Conservation (phyloP, 768 basidiomycete genomes). For the Obba rivulosa region DNA sequence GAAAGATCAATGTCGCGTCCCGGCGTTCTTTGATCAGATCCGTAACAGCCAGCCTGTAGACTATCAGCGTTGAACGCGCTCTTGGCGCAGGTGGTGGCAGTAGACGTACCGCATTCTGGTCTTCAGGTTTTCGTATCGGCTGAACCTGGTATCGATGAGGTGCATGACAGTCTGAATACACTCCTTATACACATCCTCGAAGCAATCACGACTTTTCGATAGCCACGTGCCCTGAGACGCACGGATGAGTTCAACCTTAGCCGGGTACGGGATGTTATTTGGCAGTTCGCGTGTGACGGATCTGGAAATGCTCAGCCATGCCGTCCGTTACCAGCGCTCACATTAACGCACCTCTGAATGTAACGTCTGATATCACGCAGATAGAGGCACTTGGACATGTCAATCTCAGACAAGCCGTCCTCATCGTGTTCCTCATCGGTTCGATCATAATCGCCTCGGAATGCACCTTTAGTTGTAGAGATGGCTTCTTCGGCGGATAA, state of each 20-base stretch:
- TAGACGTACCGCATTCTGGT: conserved; percentile 28
- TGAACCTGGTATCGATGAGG: conserved; percentile 32
- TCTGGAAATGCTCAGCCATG: conserved; percentile 19
- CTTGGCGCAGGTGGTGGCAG: too few relatives aligned
- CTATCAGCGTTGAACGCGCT: not conserved
- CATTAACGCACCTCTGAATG: conserved; percentile 27
- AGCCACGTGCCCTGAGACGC: conserved; percentile 35
- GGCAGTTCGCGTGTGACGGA: conserved; percentile 40
- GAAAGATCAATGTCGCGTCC: conserved; percentile 1
- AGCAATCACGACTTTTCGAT: conserved; percentile 26
- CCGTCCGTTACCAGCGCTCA: not conserved
- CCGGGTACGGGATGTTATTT: conserved; percentile 37
- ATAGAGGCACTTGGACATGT: conserved; percentile 23
- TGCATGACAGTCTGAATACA: conserved; percentile 25
- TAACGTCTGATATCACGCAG: conserved; percentile 29
- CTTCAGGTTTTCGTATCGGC: conserved; percentile 32
- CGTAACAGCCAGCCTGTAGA: conserved; percentile 6
- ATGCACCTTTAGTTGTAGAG: too few relatives aligned
- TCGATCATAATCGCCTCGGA: too few relatives aligned
- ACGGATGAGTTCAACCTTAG: conserved; percentile 34
- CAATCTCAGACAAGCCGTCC: too few relatives aligned
- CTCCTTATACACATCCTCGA: conserved; percentile 27
- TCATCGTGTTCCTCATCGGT: too few relatives aligned
- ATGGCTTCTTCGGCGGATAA: conserved; percentile 10
- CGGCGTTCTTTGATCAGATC: conserved; percentile 10